These are phyloP conservation scores for Saccharomyces uvarum DNA, from an alignment of 1,139 yeast genomes.

Conservation along the genomic window DNA sequence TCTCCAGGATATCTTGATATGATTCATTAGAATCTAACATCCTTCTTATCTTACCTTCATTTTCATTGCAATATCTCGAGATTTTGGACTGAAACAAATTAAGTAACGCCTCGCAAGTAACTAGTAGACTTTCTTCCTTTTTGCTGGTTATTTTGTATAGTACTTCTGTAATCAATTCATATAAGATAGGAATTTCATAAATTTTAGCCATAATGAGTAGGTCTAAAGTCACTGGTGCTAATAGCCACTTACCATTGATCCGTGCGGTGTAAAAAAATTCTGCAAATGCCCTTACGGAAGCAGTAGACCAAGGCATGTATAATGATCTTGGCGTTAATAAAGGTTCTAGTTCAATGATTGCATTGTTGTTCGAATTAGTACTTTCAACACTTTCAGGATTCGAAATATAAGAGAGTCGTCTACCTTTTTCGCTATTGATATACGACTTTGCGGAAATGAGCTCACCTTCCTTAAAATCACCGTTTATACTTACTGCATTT, in stretches of 20 bases:
- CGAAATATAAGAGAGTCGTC: conserved; percentile 10
- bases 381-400: conserved; percentile 12
- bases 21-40: conserved; percentile 29
- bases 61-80: conserved; percentile 16
- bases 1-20: conserved; percentile 17
- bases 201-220: conserved; percentile 54
- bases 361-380: conserved; percentile 3
- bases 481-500: neutral
- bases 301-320: conserved; percentile 58
- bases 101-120: conserved; percentile 30
- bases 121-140: conserved; percentile 48
- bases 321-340: conserved; percentile 58
- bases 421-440: conserved; percentile 2
- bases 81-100: conserved; percentile 19
- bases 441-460: neutral
- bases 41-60: conserved; percentile 32
- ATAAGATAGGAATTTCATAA: conserved; percentile 58
- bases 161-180: conserved; percentile 60
- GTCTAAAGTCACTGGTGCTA: conserved; percentile 61
- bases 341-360: conserved; percentile 40
- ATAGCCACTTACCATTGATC: conserved; percentile 61
- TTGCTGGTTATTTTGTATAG: conserved; percentile 58
- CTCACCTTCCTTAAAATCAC: neutral
- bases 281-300: conserved; percentile 55
- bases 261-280: conserved; percentile 75